These are phyloP conservation scores for Chloranthus sessilifolius DNA, from an alignment of 164 flowering plant species.

Conservation along the genomic window DNA sequence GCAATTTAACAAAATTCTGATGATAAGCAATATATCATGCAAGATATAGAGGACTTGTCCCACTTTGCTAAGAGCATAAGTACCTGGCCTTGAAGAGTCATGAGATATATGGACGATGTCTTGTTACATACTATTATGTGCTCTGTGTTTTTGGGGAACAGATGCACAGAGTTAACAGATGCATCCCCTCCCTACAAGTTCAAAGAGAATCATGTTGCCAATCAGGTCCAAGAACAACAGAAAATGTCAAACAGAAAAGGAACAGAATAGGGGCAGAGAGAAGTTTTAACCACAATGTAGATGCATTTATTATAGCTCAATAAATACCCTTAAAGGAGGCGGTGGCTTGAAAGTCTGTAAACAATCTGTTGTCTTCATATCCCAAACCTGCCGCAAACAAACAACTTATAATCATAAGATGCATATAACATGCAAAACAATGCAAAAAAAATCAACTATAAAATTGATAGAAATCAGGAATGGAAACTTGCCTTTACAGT, in stretches of 20 bases:
- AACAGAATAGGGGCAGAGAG: neutral
- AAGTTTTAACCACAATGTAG: slow-evolving; percentile 1
- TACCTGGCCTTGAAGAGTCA: slow-evolving; percentile 99
- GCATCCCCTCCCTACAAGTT: slow-evolving; percentile 92
- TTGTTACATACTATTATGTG: slow-evolving; percentile 93
- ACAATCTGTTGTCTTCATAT: slow-evolving; percentile 83
- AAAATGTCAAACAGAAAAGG: neutral
- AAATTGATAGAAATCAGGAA: neutral
- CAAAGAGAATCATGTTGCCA: slow-evolving; percentile 8
- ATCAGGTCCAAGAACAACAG: neutral
- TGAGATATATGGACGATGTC: slow-evolving; percentile 89
- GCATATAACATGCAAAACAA: too few species aligned
- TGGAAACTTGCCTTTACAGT: slow-evolving; percentile 69
- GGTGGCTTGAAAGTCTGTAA: slow-evolving; percentile 97
- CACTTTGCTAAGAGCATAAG: neutral
- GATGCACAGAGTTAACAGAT: slow-evolving; percentile 89
- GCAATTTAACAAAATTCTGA: too few species aligned
- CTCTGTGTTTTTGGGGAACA: slow-evolving; percentile 85
- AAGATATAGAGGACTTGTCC: neutral
- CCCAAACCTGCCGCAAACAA: slow-evolving; percentile 77
- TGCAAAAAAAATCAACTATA: neutral
- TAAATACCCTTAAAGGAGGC: slow-evolving; percentile 82
- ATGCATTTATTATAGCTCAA: slow-evolving; percentile 4
- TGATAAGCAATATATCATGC: too few species aligned
- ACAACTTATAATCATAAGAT: neutral